Base-by-base conservation (phyloP, 1,284 basidiomycete species). In the Fomitopsis palustris region DNA sequence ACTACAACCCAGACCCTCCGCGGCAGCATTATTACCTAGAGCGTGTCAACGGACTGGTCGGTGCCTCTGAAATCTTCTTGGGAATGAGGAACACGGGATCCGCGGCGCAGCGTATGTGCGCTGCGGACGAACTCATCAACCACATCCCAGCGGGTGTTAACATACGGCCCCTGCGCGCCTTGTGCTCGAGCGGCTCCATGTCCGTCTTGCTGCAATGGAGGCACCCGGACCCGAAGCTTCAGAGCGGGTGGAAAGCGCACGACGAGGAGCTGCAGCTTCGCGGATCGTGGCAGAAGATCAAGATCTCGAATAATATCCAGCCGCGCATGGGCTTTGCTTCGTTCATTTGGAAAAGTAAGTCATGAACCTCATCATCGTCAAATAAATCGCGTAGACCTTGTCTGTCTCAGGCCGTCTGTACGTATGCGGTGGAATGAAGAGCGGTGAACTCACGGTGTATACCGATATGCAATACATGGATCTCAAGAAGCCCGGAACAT, bases 391-490 rank as follows among this genome's bases (percentile, higher is more conserved):
- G 7, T 39, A 21, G 19, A 23, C 45, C 9, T 35, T 27, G 17
- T 12, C 9, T n/a, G n/a, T 33, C 31, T 14, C 55, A 76, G 74
- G 73, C 38, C 65, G 66, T 25, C 59, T 75, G 31, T 77, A 77
- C 59, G 64, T 76, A 19, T 67, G 66, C 27, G 75, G 75, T 9
- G 75, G 75, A 1, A 62, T 70, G 54, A 66, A 67, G 55, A 64
- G 57, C 64, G n/a, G 72, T 64, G 14, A 72, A 63, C 7, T 72
- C 29, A 49, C 61, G 17, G 19, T 65, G 38, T 73, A 70, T 63
- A 63, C 66, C 16, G 75, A 77, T 59, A 58, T 77, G n/a, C 72
- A 68, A 65, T 72, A 60, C 47, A 60, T 77, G 25, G 69, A 76
- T 60, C 69, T 77, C 31, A 51, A 61, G 1, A 68, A 64, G 25